These are phyloP conservation scores for Celoporthe dispersa DNA, from an alignment of 2,329 filamentous ascomycete species.

Conservation along the genomic window DNA sequence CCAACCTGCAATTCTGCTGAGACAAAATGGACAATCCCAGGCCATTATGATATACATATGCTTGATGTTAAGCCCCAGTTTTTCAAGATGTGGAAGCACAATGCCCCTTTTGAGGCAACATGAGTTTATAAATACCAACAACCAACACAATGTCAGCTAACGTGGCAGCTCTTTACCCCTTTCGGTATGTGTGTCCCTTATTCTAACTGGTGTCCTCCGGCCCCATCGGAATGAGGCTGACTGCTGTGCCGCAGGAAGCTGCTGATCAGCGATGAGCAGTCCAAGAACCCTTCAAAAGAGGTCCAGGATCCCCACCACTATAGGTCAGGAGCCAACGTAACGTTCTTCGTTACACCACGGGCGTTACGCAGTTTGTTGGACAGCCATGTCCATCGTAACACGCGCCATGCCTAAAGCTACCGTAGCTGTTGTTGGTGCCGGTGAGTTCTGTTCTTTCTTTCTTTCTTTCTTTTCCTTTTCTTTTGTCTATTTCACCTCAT, in stretches of 20 bases:
- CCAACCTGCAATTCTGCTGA: too few species aligned
- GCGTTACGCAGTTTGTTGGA: not conserved
- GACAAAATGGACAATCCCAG: too few species aligned
- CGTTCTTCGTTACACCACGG: not conserved
- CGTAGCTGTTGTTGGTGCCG: constrained; percentile 27
- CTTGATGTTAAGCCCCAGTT: too few species aligned
- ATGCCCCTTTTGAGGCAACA: too few species aligned
- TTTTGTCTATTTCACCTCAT: too few species aligned
- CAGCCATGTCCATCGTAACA: constrained; percentile 4
- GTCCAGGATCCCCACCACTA: not conserved
- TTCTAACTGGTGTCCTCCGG: not conserved
- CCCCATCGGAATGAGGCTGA: not conserved
- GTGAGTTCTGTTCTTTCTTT: constrained; percentile 1
- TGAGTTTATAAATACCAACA: not conserved
- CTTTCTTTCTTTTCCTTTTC: too few species aligned
- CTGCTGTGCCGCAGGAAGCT: not conserved
- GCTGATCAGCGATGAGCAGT: not conserved
- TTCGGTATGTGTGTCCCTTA: not conserved
- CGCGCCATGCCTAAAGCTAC: constrained; percentile 20
- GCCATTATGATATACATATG: too few species aligned
- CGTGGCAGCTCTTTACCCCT: not conserved
- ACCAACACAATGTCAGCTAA: too few species aligned
- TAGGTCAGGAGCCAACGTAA: not conserved
- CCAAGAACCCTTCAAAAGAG: not conserved
- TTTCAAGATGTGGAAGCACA: too few species aligned